Conservation (phyloP, 78 protist genomes). For the Pigoraptor vietnamica region DNA sequence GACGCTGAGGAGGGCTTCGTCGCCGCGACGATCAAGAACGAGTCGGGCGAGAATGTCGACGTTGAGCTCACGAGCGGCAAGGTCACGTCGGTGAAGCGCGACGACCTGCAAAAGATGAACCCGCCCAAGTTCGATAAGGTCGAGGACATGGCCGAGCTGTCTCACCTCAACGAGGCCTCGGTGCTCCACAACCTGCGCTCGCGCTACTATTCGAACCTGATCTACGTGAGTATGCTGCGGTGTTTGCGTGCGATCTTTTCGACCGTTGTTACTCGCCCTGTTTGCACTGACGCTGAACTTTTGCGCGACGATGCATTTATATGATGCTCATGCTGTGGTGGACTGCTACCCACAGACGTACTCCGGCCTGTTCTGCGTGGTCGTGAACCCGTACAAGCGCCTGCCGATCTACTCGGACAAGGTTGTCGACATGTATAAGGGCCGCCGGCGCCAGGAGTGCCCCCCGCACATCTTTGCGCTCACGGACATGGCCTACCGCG, state of each 20-base stretch:
- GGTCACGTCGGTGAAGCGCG: not conserved
- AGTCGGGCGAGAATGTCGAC: not conserved
- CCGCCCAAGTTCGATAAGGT: slow-evolving; percentile 80
- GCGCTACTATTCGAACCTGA: slow-evolving; percentile 67
- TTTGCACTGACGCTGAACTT: not conserved
- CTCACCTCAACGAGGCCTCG: slow-evolving; percentile 80
- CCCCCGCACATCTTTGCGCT: slow-evolving; percentile 85
- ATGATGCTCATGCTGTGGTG: not conserved
- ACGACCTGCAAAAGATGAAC: slow-evolving; percentile 30
- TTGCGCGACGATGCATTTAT: not conserved
- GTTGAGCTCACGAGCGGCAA: not conserved
- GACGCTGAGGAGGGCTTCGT: slow-evolving; percentile 9
- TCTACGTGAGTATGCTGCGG: slow-evolving; percentile 52
- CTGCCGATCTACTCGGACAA: slow-evolving; percentile 77
- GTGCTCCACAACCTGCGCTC: slow-evolving; percentile 78
- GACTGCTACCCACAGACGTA: slow-evolving; percentile 55
- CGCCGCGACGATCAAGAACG: not conserved
- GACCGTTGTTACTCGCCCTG: not conserved
- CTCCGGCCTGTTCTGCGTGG: slow-evolving; percentile 86
- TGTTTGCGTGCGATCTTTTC: not conserved
- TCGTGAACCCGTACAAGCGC: slow-evolving; percentile 84
- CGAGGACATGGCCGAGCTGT: slow-evolving; percentile 80
- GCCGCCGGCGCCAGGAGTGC: slow-evolving; percentile 58
- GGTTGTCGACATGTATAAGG: slow-evolving; percentile 67
- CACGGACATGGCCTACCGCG: slow-evolving; percentile 77